A percentile compares a stretch with the other conserved stretches of the same genome.
Conservation (phyloP, 169 alveolate species). For the Babesia ovis region DNA sequence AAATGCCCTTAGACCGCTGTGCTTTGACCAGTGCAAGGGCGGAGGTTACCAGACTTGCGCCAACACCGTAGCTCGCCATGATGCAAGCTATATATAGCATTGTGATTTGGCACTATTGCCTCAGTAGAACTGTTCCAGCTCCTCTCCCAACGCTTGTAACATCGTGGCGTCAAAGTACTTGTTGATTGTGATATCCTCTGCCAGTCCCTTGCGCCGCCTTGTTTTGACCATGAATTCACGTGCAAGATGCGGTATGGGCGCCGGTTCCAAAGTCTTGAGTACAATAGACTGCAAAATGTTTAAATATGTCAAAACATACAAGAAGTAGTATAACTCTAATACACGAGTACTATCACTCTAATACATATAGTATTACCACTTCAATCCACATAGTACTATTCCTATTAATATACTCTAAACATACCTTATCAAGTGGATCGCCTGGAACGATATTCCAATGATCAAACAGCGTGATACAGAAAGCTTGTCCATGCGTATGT, state of each 20-base stretch:
- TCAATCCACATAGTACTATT: too few species aligned
- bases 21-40: too few species aligned
- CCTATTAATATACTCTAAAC: neutral
- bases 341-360: too few species aligned
- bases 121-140: slow-evolving; percentile 63
- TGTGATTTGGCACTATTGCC: too few species aligned
- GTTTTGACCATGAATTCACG: slow-evolving; percentile 98
- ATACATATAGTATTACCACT: too few species aligned
- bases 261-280: slow-evolving; percentile 94
- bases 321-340: too few species aligned
- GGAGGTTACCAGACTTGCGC: too few species aligned
- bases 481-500: slow-evolving; percentile 97
- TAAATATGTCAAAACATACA: too few species aligned
- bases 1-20: too few species aligned
- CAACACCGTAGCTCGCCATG: too few species aligned
- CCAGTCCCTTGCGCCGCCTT: slow-evolving; percentile 93
- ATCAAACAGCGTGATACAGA: slow-evolving; percentile 93
- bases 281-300: slow-evolving; percentile 77
- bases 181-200: slow-evolving; percentile 87
- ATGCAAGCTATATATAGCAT: too few species aligned
- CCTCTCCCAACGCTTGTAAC: slow-evolving; percentile 68
- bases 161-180: slow-evolving; percentile 88
- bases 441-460: slow-evolving; percentile 98
- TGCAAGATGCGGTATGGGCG: slow-evolving; percentile 96
- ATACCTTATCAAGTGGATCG: slow-evolving; percentile 96